Evolutionary conservation across 495 filamentous ascomycete genomes (phyloP), one percentile per base, ranked within the genome.

Genomic region (Tetracladium setigerum): DNA sequence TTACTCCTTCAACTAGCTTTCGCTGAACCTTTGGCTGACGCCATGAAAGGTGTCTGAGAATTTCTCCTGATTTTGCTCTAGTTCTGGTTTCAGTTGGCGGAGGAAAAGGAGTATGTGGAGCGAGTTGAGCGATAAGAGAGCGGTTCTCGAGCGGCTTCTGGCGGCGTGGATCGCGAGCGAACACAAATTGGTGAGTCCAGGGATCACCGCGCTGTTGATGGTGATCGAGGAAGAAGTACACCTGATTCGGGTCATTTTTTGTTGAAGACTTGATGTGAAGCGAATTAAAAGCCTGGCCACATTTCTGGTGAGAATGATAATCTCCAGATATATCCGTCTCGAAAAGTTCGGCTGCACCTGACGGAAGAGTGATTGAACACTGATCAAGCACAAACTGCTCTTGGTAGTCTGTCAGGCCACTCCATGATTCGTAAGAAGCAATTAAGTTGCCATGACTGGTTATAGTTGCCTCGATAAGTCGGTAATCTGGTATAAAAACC

Each of bases 171-270:
- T 77, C 66, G 6, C 68, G 43, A 1, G 82, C 72, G 55, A 90
- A 86, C 13, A 88, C 78, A 54, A 79, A 90, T 1, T 56, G 56
- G 59, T 91, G 86, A 3, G 73, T 37, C 0, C 64, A 52, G 0
- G 69, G 57, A 14, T 62, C 45, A 3, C 72, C 70, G 10, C 70
- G 62, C 7, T 35, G 37, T 32, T 66, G 70, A 2, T 64, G 61
- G 0, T 75, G 74, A 33, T 91, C 84, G 37, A 84, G 66, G 61
- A 87, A 88, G 15, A 90, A 63, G 49, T 74, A 90, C 4, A 84
- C 27, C 0, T 54, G 49, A 13, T 46, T 37, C 5, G 50, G 42
- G 5, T 32, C 46, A 24, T 15, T 7, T 11, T 32, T 14, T 4
- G 44, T 45, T 17, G 53, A 38, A 22, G 61, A 58, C 46, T 65